phyloP scores from a whole-genome alignment of 176 grass and related monocot genomes.

The Triticum aestivum region IWGSC_CS_RefSeq_v2.1 NC_057805.1:238859233-238859732 shows the following conservation, averaged over 20 bases:
- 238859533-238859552: neutral
- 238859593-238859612: neutral
- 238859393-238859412: neutral
- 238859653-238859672: neutral
- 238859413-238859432: neutral
- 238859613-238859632: neutral
- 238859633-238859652: neutral
- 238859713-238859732: constrained; percentile 23
- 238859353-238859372: neutral
- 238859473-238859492: constrained; percentile 13
- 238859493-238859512: neutral
- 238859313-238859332: no score
- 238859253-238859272: no score
- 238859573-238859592: constrained; percentile 5
- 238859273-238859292: no score
- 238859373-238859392: neutral
- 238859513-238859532: neutral
- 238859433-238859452: neutral
- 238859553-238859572: neutral
- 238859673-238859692: constrained; percentile 13
- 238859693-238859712: constrained; percentile 27
- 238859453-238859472: neutral
- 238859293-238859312: no score
- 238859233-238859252: no score
- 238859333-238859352: neutral